These are phyloP conservation scores for Macrophomina phaseolina DNA, from an alignment of 2,329 filamentous ascomycete species.

Conservation along the genomic window DNA sequence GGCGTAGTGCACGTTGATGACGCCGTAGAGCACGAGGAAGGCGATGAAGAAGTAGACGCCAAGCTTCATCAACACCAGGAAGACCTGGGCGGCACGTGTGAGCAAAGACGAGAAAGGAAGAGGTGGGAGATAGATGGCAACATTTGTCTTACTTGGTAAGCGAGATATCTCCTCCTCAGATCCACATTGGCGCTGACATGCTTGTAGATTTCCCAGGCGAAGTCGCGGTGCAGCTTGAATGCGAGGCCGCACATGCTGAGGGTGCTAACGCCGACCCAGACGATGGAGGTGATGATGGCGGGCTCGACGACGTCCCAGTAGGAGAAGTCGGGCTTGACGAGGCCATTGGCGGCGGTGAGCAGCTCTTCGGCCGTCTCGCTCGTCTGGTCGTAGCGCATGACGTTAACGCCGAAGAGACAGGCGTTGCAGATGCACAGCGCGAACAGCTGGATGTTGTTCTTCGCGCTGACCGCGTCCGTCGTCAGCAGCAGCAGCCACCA, in stretches of 20 bases:
- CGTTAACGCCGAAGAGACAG: constrained; percentile 31
- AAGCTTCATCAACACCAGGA: constrained; percentile 34
- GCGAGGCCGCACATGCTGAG: constrained; percentile 23
- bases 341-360: too few relatives aligned
- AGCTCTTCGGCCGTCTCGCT: neutral
- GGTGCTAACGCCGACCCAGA: constrained; percentile 20
- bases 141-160: constrained; percentile 30
- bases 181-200: constrained; percentile 30
- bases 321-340: neutral
- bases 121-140: neutral
- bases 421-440: constrained; percentile 33
- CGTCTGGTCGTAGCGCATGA: constrained; percentile 33
- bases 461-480: constrained; percentile 34
- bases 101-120: too few relatives aligned
- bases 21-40: constrained; percentile 35
- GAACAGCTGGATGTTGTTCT: constrained; percentile 36
- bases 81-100: constrained; percentile 27
- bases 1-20: constrained; percentile 34
- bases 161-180: constrained; percentile 28
- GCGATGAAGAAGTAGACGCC: constrained; percentile 32
- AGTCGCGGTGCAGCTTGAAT: constrained; percentile 30
- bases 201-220: constrained; percentile 33
- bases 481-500: constrained; percentile 33
- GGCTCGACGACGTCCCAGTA: neutral
- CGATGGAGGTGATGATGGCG: neutral